These are phyloP conservation scores for Rhynchospora pubera DNA, from an alignment of 176 grass and related monocot genomes.

Conservation along the genomic window DNA sequence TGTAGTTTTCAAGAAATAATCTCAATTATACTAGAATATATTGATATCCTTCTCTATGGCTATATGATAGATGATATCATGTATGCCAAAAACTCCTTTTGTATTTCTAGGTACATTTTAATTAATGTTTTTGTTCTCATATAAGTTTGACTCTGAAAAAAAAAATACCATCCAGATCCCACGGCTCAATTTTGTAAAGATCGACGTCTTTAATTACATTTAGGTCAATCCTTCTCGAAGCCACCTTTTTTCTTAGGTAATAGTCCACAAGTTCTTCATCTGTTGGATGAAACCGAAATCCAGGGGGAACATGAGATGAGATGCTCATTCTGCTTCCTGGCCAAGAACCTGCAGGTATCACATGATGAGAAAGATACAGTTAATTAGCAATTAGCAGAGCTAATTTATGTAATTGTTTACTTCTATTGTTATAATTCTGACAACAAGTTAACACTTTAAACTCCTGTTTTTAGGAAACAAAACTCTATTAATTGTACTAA, in stretches of 20 bases:
- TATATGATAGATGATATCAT: background rate
- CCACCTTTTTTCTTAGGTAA: conserved; percentile 89
- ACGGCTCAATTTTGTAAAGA: conserved; percentile 96
- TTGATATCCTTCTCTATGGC: background rate
- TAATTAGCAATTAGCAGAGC: background rate
- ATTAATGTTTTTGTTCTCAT: background rate
- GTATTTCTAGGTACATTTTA: background rate
- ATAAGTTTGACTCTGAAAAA: too few relatives aligned
- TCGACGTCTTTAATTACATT: conserved; percentile 94
- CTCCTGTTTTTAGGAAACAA: too few relatives aligned
- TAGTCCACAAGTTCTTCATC: conserved; percentile 93
- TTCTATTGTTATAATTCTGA: background rate
- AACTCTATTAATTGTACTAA: too few relatives aligned
- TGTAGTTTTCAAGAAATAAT: background rate
- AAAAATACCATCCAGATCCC: conserved; percentile 99
- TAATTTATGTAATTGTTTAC: background rate
- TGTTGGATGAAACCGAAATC: conserved; percentile 82
- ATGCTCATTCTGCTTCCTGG: conserved; percentile 20
- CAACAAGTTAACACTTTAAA: too few relatives aligned
- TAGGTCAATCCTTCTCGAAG: conserved; percentile 72
- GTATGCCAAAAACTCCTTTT: background rate
- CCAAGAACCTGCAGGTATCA: background rate
- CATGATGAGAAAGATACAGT: background rate
- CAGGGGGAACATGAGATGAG: conserved; percentile 68
- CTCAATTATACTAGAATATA: background rate